Evolutionary conservation across 192 early-diverging fungal genomes (phyloP), one percentile per base, ranked within the genome.

Genomic region (Geranomyces variabilis): DNA sequence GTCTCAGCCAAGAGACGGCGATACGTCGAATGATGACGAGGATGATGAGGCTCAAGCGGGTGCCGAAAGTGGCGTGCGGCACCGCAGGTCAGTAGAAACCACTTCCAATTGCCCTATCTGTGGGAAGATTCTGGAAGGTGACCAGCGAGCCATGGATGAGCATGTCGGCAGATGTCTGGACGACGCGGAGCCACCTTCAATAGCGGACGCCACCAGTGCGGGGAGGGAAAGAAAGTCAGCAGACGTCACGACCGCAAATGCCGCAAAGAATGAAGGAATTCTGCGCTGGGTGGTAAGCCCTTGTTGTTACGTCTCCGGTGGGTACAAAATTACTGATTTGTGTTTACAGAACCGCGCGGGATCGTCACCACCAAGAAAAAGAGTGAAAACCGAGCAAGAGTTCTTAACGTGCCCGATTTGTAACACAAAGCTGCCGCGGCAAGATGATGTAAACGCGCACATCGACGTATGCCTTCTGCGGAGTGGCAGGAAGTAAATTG

Each of bases 91-190:
- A 7, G 14, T 56, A 31, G 43, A 5, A 13, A 4, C 36, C 17
- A 26, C 17, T 3, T n/a, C 49, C 14, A 63, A 59, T 2, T 73
- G 71, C 41, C 71, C 71, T 5, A 43, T 73, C n/a, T 73, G 71
- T 53, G 22, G 36, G 1, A 62, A 53, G 24, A 1, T 6, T 15
- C 26, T 73, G 8, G 63, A 21, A 31, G 21, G 43, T n/a, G 63
- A 26, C n/a, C 31, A 36, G 30, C 61, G 53, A 15, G 44, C 14
- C 0, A 53, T 73, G 46, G 31, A 30, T 22, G 61, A 57, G 36
- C 71, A 73, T 66, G 71, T 73, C 1, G 71, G 61, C 1, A 45
- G 71, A 10, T 73, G 71, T 66, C 61, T 73, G 33, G 61, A 64
- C 15, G 71, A 63, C 22, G 36, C 36, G 36, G 36, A 44, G 29